A percentile compares a stretch with the other conserved stretches of the same genome.
These are phyloP conservation scores for Achaetomiella virescens DNA, from an alignment of 495 filamentous ascomycete species.

Conservation along the genomic window DNA sequence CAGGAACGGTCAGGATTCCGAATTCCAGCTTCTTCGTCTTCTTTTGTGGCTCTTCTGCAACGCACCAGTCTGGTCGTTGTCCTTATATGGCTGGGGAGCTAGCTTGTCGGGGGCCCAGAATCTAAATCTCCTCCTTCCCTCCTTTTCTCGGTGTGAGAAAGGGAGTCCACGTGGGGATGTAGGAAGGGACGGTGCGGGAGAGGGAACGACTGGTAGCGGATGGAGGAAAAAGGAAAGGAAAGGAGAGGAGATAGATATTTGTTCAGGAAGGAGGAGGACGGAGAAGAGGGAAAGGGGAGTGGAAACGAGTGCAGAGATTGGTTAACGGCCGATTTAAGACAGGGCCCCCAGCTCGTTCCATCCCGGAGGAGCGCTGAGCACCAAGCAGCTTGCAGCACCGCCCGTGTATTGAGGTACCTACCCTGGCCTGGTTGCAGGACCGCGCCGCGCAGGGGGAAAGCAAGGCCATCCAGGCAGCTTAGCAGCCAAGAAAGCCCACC, in stretches of 20 bases:
- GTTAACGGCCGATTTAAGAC: slow-evolving; percentile 49
- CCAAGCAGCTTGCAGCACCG: slow-evolving; percentile 31
- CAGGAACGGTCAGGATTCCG: slow-evolving; percentile 10
- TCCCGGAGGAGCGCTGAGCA: slow-evolving; percentile 22
- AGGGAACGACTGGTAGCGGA: slow-evolving; percentile 52
- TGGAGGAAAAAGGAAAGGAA: slow-evolving; percentile 44
- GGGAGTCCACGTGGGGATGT: slow-evolving; percentile 28
- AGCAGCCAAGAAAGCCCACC: slow-evolving; percentile 13
- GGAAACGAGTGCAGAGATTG: slow-evolving; percentile 43
- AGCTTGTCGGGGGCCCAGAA: slow-evolving; percentile 29
- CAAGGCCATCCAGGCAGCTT: slow-evolving; percentile 21
- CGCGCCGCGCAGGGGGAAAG: slow-evolving; percentile 13
- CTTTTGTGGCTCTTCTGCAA: slow-evolving; percentile 14
- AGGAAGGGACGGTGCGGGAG: slow-evolving; percentile 43
- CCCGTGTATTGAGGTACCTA: slow-evolving; percentile 23
- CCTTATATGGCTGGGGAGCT: slow-evolving; percentile 27
- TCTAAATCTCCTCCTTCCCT: slow-evolving; percentile 39
- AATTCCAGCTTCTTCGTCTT: slow-evolving; percentile 15
- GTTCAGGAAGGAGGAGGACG: slow-evolving; percentile 52
- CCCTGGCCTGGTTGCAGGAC: slow-evolving; percentile 24
- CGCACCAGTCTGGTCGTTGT: slow-evolving; percentile 23
- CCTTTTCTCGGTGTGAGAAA: slow-evolving; percentile 31
- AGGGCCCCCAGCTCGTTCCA: slow-evolving; percentile 31
- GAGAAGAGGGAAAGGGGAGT: slow-evolving; percentile 49
- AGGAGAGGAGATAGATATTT: slow-evolving; percentile 50